Evolutionary conservation across 495 filamentous ascomycete species (phyloP).

Genomic region (Penicillium argentinense): DNA sequence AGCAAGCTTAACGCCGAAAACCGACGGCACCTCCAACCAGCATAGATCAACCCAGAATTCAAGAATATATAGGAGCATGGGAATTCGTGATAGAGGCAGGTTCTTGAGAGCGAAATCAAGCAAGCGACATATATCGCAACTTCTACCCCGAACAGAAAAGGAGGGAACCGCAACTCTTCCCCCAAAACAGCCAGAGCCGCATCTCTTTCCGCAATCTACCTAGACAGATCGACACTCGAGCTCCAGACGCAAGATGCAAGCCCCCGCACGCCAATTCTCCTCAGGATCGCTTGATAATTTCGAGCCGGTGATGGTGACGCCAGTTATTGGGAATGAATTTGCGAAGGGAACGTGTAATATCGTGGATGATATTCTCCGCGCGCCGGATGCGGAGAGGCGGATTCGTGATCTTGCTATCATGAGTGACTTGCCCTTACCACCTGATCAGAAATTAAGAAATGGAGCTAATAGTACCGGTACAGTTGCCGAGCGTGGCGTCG

Average conservation of each 20-base stretch:
- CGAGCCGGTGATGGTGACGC: slow-evolving; percentile 22
- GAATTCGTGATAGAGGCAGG: too few relatives aligned
- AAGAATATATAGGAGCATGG: too few relatives aligned
- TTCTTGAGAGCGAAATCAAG: too few relatives aligned
- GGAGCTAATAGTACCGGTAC: not conserved
- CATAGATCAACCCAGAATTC: too few relatives aligned
- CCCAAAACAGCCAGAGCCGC: too few relatives aligned
- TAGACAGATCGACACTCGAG: not conserved
- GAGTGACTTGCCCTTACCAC: slow-evolving; percentile 19
- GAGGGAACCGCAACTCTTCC: too few relatives aligned
- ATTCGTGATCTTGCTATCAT: slow-evolving; percentile 60
- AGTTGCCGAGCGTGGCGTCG: slow-evolving; percentile 73
- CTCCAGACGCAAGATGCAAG: slow-evolving; percentile 3
- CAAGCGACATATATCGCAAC: too few relatives aligned
- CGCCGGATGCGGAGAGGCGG: slow-evolving; percentile 54
- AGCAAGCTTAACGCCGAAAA: slow-evolving; percentile 11
- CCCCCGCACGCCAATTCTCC: slow-evolving; percentile 8
- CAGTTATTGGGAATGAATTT: slow-evolving; percentile 58
- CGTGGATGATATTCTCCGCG: slow-evolving; percentile 51
- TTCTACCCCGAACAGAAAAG: too few relatives aligned
- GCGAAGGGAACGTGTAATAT: slow-evolving; percentile 39
- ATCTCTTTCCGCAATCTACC: too few relatives aligned
- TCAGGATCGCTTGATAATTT: slow-evolving; percentile 39
- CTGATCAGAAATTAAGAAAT: not conserved
- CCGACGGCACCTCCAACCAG: not conserved